phyloP scores from a whole-genome alignment of 1,284 basidiomycete genomes.

The Mycena sp. region DNA sequence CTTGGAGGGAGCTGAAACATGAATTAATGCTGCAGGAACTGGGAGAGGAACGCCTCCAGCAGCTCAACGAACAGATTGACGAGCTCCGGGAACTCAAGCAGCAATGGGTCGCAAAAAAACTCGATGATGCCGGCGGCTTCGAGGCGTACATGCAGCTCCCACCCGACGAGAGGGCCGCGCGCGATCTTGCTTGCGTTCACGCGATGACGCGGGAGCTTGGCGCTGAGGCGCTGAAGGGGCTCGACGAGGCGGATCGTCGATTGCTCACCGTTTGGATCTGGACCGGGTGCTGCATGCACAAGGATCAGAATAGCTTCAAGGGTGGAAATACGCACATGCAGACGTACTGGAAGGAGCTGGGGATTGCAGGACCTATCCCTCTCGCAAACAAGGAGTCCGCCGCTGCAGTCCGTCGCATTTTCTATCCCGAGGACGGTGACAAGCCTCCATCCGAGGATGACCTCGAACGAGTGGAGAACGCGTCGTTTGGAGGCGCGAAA shows the following conservation, averaged over 20 bases:
- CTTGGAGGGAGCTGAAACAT: slow-evolving; percentile 13
- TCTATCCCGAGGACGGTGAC: slow-evolving; percentile 11
- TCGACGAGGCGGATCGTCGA: slow-evolving; percentile 31
- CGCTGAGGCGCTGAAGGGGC: slow-evolving; percentile 23
- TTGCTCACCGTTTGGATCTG: too few species aligned
- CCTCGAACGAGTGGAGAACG: slow-evolving; percentile 25
- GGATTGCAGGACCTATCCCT: too few species aligned
- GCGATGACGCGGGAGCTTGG: slow-evolving; percentile 26
- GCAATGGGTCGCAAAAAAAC: neutral
- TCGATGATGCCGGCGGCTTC: slow-evolving; percentile 6
- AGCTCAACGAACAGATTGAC: slow-evolving; percentile 9
- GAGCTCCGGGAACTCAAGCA: slow-evolving; percentile 4
- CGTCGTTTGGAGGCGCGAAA: slow-evolving; percentile 19
- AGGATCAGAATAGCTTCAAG: slow-evolving; percentile 40
- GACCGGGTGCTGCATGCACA: too few species aligned
- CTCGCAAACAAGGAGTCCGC: slow-evolving; percentile 22
- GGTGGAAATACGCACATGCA: slow-evolving; percentile 36
- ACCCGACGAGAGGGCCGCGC: slow-evolving; percentile 8
- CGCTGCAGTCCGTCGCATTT: slow-evolving; percentile 3
- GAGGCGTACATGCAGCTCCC: slow-evolving; percentile 26
- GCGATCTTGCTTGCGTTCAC: slow-evolving; percentile 13
- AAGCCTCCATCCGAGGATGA: slow-evolving; percentile 15
- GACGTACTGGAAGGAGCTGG: slow-evolving; percentile 26
- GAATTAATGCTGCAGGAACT: slow-evolving; percentile 10
- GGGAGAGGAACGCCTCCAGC: too few species aligned